These are phyloP conservation scores for Lactarius tabidus DNA, from an alignment of 768 basidiomycete species.

Conservation along the genomic window DNA sequence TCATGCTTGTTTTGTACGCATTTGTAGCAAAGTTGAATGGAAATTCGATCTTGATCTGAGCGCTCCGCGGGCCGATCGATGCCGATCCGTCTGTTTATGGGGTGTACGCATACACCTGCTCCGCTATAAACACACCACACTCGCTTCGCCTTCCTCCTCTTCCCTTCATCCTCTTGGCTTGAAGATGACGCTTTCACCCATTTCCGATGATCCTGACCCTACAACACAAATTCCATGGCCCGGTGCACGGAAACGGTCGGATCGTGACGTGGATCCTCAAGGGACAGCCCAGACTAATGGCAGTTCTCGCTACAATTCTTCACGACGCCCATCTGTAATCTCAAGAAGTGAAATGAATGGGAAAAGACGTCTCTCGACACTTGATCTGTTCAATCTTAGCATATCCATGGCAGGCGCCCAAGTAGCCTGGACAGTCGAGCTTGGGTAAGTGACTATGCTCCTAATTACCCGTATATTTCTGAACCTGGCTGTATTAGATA, in stretches of 20 bases:
- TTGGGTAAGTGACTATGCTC: conserved; percentile 56
- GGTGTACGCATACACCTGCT: not conserved
- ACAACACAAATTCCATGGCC: conserved; percentile 81
- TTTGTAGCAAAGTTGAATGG: not conserved
- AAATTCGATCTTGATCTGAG: not conserved
- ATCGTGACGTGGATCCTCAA: conserved; percentile 23
- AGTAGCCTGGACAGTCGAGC: conserved; percentile 93
- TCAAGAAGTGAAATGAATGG: conserved; percentile 33
- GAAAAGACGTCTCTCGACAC: conserved; percentile 33
- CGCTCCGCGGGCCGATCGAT: not conserved
- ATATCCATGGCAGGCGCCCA: conserved; percentile 94
- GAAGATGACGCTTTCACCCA: conserved; percentile 57
- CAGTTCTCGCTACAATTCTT: not conserved
- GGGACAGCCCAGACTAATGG: not conserved
- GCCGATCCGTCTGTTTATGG: not conserved
- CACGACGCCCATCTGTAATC: conserved; percentile 16
- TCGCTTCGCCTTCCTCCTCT: conserved; percentile 1
- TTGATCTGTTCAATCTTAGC: conserved; percentile 66
- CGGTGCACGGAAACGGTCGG: conserved; percentile 27
- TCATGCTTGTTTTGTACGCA: not conserved
- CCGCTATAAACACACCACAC: not conserved
- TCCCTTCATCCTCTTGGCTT: conserved; percentile 1
- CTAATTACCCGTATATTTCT: conserved; percentile 2
- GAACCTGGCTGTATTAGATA: conserved; percentile 50
- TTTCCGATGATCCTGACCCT: conserved; percentile 61